A percentile compares a stretch with the other conserved stretches of the same genome.
Evolutionary conservation across 108 stramenopile genomes (phyloP).

Genomic region (Chaetoceros tenuissimus): DNA sequence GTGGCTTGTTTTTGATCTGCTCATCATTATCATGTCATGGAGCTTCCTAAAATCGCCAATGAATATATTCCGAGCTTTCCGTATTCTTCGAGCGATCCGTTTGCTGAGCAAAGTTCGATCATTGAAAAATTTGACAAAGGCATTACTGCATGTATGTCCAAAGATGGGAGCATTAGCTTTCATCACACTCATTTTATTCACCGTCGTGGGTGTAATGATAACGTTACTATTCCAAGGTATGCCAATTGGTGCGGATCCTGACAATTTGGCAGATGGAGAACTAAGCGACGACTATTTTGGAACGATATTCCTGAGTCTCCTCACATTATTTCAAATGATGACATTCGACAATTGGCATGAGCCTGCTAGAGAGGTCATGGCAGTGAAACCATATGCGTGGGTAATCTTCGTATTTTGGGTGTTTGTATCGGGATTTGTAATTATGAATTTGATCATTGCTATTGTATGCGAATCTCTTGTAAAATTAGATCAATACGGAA

Average conservation of each 20-base stretch:
- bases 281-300: constrained; percentile 44
- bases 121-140: constrained; percentile 55
- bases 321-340: constrained; percentile 51
- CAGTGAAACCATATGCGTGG: constrained; percentile 49
- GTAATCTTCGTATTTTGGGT: constrained; percentile 52
- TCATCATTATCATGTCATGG: constrained; percentile 58
- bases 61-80: constrained; percentile 68
- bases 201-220: constrained; percentile 65
- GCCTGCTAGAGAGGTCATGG: constrained; percentile 31
- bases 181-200: constrained; percentile 45
- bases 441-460: constrained; percentile 74
- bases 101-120: constrained; percentile 52
- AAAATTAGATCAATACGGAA: constrained; percentile 33
- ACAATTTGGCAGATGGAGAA: constrained; percentile 11
- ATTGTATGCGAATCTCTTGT: constrained; percentile 73
- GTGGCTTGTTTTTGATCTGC: constrained; percentile 69
- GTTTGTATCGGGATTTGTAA: constrained; percentile 62
- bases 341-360: constrained; percentile 50
- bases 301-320: constrained; percentile 25
- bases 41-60: constrained; percentile 24
- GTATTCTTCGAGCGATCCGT: constrained; percentile 67
- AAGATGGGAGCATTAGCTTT: constrained; percentile 50
- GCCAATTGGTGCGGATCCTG: too few species aligned
- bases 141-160: constrained; percentile 55
- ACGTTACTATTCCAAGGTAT: constrained; percentile 50